phyloP scores from a whole-genome alignment of 1,284 basidiomycete species.

The Sutorius eximius region DNA sequence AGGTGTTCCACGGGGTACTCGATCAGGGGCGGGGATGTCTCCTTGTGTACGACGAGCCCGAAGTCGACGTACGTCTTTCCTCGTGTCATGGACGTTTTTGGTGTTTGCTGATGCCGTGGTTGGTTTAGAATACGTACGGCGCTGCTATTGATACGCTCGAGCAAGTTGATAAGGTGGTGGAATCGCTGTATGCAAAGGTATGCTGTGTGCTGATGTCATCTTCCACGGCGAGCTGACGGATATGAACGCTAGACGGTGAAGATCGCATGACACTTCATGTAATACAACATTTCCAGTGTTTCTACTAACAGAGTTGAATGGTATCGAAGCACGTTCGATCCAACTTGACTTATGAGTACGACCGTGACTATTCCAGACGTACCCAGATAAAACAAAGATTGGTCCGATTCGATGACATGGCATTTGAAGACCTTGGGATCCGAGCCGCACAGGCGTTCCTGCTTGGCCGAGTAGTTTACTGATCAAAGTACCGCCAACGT shows the following conservation, averaged over 20 bases:
- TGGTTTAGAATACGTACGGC: constrained; percentile 74
- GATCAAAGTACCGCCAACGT: neutral
- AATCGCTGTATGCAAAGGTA: constrained; percentile 88
- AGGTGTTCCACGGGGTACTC: constrained; percentile 90
- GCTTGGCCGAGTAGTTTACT: neutral
- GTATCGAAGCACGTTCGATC: neutral
- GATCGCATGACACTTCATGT: constrained; percentile 24
- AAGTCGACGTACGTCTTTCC: constrained; percentile 68
- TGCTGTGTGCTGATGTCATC: constrained; percentile 8
- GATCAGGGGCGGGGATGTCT: constrained; percentile 95
- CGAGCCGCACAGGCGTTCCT: neutral
- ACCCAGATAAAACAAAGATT: too few relatives aligned
- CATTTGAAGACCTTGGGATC: neutral
- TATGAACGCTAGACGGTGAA: constrained; percentile 21
- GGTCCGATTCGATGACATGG: neutral
- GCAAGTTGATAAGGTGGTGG: constrained; percentile 89
- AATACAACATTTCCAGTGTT: neutral
- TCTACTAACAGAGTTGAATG: neutral
- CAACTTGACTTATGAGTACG: neutral
- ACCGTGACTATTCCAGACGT: too few relatives aligned
- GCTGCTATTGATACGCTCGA: constrained; percentile 87
- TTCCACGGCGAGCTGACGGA: neutral
- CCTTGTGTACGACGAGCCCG: constrained; percentile 84
- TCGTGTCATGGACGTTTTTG: neutral
- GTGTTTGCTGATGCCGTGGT: constrained; percentile 1